A percentile compares a stretch with the other conserved stretches of the same genome.
Conservation (phyloP, 108 stramenopile genomes). For the Bacterosira constricta region DNA sequence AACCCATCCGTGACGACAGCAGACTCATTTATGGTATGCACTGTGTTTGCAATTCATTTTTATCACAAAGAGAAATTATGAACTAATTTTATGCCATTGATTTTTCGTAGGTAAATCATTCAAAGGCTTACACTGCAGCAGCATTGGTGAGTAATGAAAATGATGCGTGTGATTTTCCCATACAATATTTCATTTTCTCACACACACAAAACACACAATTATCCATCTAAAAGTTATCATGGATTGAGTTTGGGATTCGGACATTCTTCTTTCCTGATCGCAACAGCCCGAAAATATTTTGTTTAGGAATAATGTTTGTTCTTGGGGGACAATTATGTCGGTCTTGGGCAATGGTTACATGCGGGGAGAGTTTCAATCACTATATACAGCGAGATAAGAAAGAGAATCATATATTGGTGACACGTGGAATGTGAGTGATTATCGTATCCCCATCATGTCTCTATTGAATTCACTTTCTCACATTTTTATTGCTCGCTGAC, state of each 20-base stretch:
- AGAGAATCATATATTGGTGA: conserved; percentile 88
- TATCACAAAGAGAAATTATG: too few species aligned
- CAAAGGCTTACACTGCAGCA: conserved; percentile 88
- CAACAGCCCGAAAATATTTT: conserved; percentile 31
- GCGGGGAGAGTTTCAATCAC: conserved; percentile 95
- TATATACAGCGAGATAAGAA: conserved; percentile 85
- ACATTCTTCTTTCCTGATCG: conserved; percentile 55
- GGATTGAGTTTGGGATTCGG: conserved; percentile 84
- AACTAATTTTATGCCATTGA: neutral
- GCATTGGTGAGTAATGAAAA: conserved; percentile 54
- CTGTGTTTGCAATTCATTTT: neutral
- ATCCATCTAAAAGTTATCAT: conserved; percentile 53
- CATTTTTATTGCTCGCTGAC: neutral
- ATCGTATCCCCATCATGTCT: conserved; percentile 1
- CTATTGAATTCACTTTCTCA: neutral
- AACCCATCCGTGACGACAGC: conserved; percentile 67
- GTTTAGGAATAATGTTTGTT: conserved; percentile 68
- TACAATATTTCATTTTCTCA: neutral
- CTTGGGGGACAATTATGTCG: conserved; percentile 81
- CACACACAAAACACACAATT: neutral
- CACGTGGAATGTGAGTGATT: conserved; percentile 74
- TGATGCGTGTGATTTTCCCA: neutral
- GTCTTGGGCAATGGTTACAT: conserved; percentile 89
- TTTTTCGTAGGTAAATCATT: conserved; percentile 77
- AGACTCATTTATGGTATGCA: conserved; percentile 77